Base-by-base conservation (phyloP, 495 filamentous ascomycete species). In the Rusavskia elegans region DNA sequence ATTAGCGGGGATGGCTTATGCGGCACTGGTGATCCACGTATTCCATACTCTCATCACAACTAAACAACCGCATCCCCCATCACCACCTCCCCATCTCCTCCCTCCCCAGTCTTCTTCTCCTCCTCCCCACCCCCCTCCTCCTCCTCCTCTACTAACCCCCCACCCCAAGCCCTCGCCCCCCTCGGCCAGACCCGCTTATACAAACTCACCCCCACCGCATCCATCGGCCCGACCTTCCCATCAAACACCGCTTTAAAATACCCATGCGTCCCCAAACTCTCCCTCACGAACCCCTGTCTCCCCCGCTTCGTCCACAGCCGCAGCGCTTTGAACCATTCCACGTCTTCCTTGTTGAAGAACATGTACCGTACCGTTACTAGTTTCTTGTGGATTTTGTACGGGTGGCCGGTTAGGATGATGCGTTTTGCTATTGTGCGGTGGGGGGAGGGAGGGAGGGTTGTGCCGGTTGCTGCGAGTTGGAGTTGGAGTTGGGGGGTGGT, bases 181-280 rank as follows among this genome's bases (percentile, higher is more conserved):
- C 85, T 75, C 17, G 89, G 89, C 79, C 85, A 96, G 41, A 95
- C 83, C 42, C 89, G 72, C 80, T 96, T 96, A 66, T 93, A 95
- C 64, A 96, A 62, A 73, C 84, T 89, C 55, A 97, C 84, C 36
- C 86, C 93, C 38, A 98, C 79, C 5, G 87, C 79, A 65, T 98
- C 92, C 67, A 93, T 84, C 5, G 92, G 88, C 67, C 95, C 95
- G 64, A 97, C 87, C 64, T 81, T 85, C 23, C 82, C 87, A 66
- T 98, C 93, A 71, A 98, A 98, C 20, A 84, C 94, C 6, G 89
- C 90, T 77, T 98, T 98, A 74, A 97, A 97, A 71, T 97, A 98
- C 46, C 92, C 92, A 68, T 98, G 92, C 27, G 92, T 98, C 60
- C 92, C 92, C 55, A 98, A 69, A 57, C 81, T 75, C 72, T 98